These are phyloP conservation scores for Xerocomus spinulosus DNA, from an alignment of 768 basidiomycete genomes.

Conservation along the genomic window DNA sequence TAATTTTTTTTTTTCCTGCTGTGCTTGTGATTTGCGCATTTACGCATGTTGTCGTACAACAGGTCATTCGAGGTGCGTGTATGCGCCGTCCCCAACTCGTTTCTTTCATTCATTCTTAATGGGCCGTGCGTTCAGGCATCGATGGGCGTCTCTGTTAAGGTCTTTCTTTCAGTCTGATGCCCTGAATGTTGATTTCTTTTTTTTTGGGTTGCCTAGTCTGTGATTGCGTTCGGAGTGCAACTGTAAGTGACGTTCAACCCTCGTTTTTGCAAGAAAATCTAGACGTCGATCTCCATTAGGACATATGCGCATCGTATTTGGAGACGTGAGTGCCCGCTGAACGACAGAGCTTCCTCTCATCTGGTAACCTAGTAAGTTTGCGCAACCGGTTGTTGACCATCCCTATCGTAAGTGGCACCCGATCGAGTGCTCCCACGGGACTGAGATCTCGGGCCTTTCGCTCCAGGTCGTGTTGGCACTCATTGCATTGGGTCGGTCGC, in stretches of 20 bases:
- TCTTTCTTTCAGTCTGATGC: background rate
- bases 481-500: constrained; percentile 24
- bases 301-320: constrained; percentile 37
- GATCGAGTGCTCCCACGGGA: background rate
- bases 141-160: constrained; percentile 32
- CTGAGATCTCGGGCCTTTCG: background rate
- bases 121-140: constrained; percentile 24
- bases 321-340: constrained; percentile 26
- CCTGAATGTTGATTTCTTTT: background rate
- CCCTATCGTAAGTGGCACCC: constrained; percentile 27
- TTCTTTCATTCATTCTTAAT: background rate
- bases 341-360: background rate
- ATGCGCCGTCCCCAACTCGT: background rate
- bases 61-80: constrained; percentile 25
- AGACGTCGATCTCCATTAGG: constrained; percentile 16
- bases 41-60: background rate
- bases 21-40: background rate
- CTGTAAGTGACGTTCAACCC: constrained; percentile 19
- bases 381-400: constrained; percentile 27
- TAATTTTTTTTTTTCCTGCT: constrained; percentile 3
- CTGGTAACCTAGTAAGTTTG: constrained; percentile 27
- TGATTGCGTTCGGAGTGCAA: constrained; percentile 35
- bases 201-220: constrained; percentile 23
- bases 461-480: constrained; percentile 25
- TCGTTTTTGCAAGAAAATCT: background rate